Evolutionary conservation across 352 stramenopile species (phyloP), one percentile per base, ranked within the genome.

Genomic region (Stramenopiles sp.): DNA sequence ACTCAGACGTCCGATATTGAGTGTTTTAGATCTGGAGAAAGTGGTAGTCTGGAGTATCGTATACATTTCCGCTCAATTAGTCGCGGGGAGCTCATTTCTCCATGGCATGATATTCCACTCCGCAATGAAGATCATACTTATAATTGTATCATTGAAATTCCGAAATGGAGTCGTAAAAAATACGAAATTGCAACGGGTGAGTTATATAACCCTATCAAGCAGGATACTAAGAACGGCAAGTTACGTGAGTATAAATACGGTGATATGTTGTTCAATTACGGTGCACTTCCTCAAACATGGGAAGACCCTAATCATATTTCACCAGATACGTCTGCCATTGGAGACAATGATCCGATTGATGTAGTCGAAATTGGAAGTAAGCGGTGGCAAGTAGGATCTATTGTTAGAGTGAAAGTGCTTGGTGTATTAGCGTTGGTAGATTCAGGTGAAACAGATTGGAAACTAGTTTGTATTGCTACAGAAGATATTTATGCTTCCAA

Each of bases 141-240:
- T 55, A 92, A 93, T 57, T 76, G 93, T 36, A 65, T 96, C 17
- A 84, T 86, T n/a, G 85, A 97, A 59, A 97, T 97, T 41, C 80
- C 83, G 2, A 89, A 89, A 56, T 74, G 71, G 43, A 69, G 78
- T 36, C 84, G 75, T 12, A 73, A 84, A 36, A 99, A 99, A 60
- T 94, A 96, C 76, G 86, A 99, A 53, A 71, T 96, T 21, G 78
- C 77, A 55, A 99, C 93, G 45, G 62, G 71, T 19, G 39, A 69
- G 8, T 48, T 49, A 7, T 66, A 72, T 55, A 99, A 96, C 55
- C 71, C 75, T 2, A 99, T 99, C 56, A 84, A 75, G 57, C 84
- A 97, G 54, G 86, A 99, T 59, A 73, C 66, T 39, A 94, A 91
- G 37, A 90, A 96, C 51, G 81, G 80, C 38, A 56, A 71, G 36